These are phyloP conservation scores for Lophiostoma macrostomum DNA, from an alignment of 495 filamentous ascomycete genomes.

Conservation along the genomic window DNA sequence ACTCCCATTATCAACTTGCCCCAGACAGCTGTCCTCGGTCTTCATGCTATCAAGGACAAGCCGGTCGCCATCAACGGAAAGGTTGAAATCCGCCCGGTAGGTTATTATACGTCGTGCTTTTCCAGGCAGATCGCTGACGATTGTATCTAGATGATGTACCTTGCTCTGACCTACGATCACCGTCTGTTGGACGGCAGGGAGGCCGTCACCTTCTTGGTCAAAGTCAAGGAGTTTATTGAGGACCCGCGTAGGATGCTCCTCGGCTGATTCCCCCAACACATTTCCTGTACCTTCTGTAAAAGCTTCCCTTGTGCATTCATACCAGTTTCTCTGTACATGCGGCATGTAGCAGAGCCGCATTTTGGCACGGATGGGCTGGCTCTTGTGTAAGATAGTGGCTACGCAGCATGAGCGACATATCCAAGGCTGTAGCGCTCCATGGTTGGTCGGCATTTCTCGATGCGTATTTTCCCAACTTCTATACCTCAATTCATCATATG, in stretches of 20 bases:
- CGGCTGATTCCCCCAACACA: slow-evolving; percentile 10
- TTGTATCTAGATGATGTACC: slow-evolving; percentile 99
- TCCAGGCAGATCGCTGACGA: slow-evolving; percentile 12
- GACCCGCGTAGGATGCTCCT: slow-evolving; percentile 92
- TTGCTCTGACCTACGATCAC: slow-evolving; percentile 96
- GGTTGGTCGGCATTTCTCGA: no score
- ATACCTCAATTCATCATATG: no score
- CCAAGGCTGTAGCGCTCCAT: background rate
- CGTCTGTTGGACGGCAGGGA: slow-evolving; percentile 92
- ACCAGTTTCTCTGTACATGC: background rate
- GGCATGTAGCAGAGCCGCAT: background rate
- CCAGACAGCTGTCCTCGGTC: slow-evolving; percentile 91
- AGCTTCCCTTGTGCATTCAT: background rate
- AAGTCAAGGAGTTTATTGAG: slow-evolving; percentile 98
- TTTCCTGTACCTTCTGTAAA: background rate
- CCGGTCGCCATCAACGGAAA: slow-evolving; percentile 87
- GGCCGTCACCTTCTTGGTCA: slow-evolving; percentile 94
- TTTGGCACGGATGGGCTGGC: background rate
- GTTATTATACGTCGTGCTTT: slow-evolving; percentile 22
- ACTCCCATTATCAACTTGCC: slow-evolving; percentile 99
- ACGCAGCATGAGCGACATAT: background rate
- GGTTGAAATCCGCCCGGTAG: slow-evolving; percentile 81
- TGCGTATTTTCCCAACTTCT: no score
- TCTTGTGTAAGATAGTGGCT: background rate
- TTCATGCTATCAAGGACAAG: slow-evolving; percentile 98